These are phyloP conservation scores for Lavandula angustifolia DNA, from an alignment of 257 asterid species.

Conservation along the genomic window DNA sequence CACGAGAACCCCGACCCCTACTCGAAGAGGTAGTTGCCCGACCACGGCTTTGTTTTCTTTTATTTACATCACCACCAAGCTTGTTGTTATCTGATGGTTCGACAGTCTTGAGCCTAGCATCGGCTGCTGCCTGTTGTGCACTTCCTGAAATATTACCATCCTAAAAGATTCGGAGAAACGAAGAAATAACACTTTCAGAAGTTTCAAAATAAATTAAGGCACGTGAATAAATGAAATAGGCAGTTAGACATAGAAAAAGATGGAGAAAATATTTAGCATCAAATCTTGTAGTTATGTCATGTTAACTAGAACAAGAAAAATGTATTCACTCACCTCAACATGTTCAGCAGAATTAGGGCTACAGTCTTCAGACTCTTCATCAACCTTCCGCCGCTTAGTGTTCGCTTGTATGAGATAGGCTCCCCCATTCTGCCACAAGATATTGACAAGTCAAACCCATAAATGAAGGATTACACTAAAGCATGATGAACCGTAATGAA, in stretches of 20 bases:
- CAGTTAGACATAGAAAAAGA: not conserved
- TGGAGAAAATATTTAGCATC: not conserved
- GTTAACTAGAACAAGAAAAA: constrained; percentile 27
- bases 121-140: constrained; percentile 48
- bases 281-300: constrained; percentile 21
- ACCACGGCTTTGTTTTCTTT: constrained; percentile 75
- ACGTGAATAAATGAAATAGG: constrained; percentile 24
- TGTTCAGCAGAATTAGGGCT: constrained; percentile 42
- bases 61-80: constrained; percentile 55
- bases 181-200: constrained; percentile 23
- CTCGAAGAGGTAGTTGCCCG: constrained; percentile 67
- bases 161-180: constrained; percentile 34
- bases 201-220: constrained; percentile 20
- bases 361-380: constrained; percentile 37
- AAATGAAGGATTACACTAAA: not conserved
- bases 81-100: constrained; percentile 55
- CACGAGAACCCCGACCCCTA: constrained; percentile 83
- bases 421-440: constrained; percentile 64
- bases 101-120: constrained; percentile 46
- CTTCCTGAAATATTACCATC: constrained; percentile 44
- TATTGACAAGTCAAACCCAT: constrained; percentile 31
- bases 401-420: constrained; percentile 84
- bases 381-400: constrained; percentile 82
- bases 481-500: not conserved
- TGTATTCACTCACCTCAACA: constrained; percentile 58